These are phyloP conservation scores for Canna indica DNA, from an alignment of 176 grass and related monocot genomes.

Conservation along the genomic window DNA sequence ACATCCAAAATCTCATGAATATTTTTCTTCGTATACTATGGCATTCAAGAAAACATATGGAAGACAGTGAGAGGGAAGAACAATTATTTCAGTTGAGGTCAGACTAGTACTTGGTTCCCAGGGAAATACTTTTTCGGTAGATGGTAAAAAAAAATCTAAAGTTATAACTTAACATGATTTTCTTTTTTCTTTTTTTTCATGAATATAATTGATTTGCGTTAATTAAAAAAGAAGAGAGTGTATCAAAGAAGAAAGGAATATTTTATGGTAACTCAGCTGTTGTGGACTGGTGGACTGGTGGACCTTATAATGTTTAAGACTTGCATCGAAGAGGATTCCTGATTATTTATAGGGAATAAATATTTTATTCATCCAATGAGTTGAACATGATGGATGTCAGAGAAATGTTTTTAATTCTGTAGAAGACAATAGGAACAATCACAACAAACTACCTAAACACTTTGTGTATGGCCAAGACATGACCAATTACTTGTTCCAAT, in stretches of 20 bases:
- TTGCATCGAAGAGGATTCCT: background rate
- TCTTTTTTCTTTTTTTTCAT: background rate
- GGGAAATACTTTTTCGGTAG: background rate
- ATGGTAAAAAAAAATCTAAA: background rate
- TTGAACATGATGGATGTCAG: background rate
- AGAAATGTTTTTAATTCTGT: background rate
- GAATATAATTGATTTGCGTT: background rate
- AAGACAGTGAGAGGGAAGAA: slow-evolving; percentile 4
- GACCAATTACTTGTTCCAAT: too few relatives aligned
- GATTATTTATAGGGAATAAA: too few relatives aligned
- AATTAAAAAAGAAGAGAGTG: background rate
- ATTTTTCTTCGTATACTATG: too few relatives aligned
- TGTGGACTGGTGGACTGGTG: background rate
- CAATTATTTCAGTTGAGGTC: slow-evolving; percentile 11
- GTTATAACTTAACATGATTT: background rate
- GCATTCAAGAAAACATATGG: background rate
- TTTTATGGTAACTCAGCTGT: background rate
- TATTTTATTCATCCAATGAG: background rate
- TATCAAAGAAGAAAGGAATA: background rate
- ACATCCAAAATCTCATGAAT: too few relatives aligned
- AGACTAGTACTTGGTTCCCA: background rate
- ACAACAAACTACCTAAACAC: too few relatives aligned
- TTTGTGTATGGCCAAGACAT: too few relatives aligned
- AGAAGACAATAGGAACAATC: too few relatives aligned
- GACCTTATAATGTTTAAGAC: background rate